A percentile compares a stretch with the other conserved stretches of the same genome.
These are phyloP conservation scores for Cetradonia linearis DNA, from an alignment of 495 filamentous ascomycete species.

Conservation along the genomic window DNA sequence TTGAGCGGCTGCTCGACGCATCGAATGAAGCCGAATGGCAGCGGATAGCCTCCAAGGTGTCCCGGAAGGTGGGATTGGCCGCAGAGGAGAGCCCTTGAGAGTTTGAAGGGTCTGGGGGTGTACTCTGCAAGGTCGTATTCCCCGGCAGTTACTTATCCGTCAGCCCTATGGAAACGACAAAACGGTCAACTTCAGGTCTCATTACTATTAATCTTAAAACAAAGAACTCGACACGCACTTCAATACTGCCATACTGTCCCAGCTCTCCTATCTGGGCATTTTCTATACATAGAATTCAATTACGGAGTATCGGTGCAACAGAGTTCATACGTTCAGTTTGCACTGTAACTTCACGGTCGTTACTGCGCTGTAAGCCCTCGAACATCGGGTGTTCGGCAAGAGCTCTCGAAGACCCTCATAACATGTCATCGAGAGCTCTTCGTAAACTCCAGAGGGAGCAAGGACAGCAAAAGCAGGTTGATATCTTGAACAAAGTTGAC, in stretches of 20 bases:
- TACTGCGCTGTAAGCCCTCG: not conserved
- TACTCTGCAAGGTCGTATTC: not conserved
- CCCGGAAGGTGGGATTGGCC: not conserved
- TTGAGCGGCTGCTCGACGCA: constrained; percentile 57
- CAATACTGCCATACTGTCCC: not conserved
- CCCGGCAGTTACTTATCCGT: not conserved
- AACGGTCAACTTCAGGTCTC: not conserved
- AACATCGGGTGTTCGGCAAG: not conserved
- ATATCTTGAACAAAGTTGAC: constrained; percentile 30
- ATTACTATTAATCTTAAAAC: not conserved
- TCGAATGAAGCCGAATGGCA: constrained; percentile 29
- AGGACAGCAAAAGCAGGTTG: constrained; percentile 52
- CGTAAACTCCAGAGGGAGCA: constrained; percentile 61
- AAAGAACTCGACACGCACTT: not conserved
- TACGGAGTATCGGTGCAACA: not conserved
- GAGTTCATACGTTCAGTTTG: not conserved
- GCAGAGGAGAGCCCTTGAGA: not conserved
- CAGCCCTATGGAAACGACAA: not conserved
- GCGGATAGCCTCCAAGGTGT: not conserved
- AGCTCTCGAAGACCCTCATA: constrained; percentile 12
- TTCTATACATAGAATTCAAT: not conserved
- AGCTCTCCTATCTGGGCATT: not conserved
- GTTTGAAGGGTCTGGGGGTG: not conserved
- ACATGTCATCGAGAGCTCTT: constrained; percentile 73
- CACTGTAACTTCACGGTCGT: not conserved